Base-by-base conservation (phyloP, 345 rosid species). In the Dipteronia sinensis region DNA sequence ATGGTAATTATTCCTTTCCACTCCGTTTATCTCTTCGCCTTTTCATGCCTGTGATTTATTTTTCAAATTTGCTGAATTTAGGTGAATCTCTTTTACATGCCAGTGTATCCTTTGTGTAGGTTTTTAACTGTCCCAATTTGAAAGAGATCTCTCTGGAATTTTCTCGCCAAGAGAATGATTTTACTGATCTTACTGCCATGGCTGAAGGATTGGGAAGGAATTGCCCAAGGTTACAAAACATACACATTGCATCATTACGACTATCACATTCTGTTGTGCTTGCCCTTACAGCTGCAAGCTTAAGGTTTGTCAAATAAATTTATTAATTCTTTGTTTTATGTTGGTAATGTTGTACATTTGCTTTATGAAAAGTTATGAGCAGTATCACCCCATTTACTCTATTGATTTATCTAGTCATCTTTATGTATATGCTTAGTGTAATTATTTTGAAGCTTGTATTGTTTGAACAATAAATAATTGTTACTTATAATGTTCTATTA, bases 181-280 rank as follows among this genome's bases (percentile, higher is more conserved):
- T 66, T 67, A 93, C 98, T 65, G 96, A 91, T 83, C 91, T 97
- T 79, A 71, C 86, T 31, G 80, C 88, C 71, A 79, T 90, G 88
- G 88, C 88, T 78, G 90, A 92, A 82, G 87, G 85, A 73, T 62
- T 97, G 87, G 99, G 98, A 80, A 90, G 91, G 82, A 84, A 78
- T 81, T 94, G 98, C 49, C 82, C 88, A 38, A 86, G 84, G 82
- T 82, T 97, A 83, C 98, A 91, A 85, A 91, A 90, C 67, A 86
- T 97, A 70, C 98, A 93, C 85, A 84, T 94, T 73, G 97, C 96
- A 73, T 94, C 98, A n/a, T 7, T 87, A 64, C 86, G 83, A 74
- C 97, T 97, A 76, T 93, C 98, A 55, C 92, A 97, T 86, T 80
- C 88, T 51, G 90, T 82, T 67, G 98, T 94, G 56, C 96, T 97